These are phyloP conservation scores for Emericellopsis cladophorae DNA, from an alignment of 2,329 filamentous ascomycete genomes.

Conservation along the genomic window DNA sequence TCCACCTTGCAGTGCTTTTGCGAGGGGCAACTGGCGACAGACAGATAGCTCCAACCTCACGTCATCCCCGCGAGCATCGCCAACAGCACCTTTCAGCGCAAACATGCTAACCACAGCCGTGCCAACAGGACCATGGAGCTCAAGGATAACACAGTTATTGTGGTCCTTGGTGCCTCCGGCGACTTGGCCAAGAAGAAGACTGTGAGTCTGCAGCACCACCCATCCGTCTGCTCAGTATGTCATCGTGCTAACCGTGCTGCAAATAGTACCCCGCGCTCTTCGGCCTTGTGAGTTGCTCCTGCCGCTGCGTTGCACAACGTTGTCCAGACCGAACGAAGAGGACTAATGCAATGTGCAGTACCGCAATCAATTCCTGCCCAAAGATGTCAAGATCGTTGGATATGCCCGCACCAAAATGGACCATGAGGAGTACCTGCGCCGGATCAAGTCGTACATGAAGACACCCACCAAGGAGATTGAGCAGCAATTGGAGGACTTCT, in stretches of 20 bases:
- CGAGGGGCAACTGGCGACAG: conserved; percentile 1
- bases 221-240: conserved; percentile 5
- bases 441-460: conserved; percentile 98
- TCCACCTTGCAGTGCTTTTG: background rate
- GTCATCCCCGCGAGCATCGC: background rate
- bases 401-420: conserved; percentile 99
- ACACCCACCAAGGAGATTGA: conserved; percentile 95
- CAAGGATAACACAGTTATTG: conserved; percentile 95
- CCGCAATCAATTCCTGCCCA: conserved; percentile 96
- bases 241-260: conserved; percentile 8
- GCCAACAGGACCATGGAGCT: conserved; percentile 69
- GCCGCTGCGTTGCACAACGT: background rate
- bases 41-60: background rate
- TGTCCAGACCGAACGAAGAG: background rate
- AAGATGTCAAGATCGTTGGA: conserved; percentile 92
- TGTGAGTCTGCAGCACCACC: conserved; percentile 34
- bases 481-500: conserved; percentile 87
- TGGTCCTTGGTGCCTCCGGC: conserved; percentile 92
- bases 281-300: conserved; percentile 65
- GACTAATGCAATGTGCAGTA: conserved; percentile 43
- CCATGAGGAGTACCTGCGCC: conserved; percentile 83
- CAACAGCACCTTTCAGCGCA: too few relatives aligned
- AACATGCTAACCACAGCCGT: too few relatives aligned
- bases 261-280: conserved; percentile 87
- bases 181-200: conserved; percentile 99